A percentile compares a stretch with the other conserved stretches of the same genome.
phyloP scores from a whole-genome alignment of 2,329 filamentous ascomycete species.

The Orbilia brochopaga region DNA sequence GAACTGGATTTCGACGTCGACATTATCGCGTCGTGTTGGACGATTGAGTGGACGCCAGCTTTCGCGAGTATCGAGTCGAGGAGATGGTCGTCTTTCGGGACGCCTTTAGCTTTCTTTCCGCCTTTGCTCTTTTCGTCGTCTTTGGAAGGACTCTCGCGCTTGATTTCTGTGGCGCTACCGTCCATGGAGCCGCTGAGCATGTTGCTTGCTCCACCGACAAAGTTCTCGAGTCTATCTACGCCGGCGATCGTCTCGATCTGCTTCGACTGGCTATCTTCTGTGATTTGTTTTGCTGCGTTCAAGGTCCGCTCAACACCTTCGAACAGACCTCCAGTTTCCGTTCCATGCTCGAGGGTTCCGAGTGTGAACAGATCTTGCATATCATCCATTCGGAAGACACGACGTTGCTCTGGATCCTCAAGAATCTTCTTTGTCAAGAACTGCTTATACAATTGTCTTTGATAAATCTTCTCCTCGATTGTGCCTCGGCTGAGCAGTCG shows the following conservation, averaged over 20 bases:
- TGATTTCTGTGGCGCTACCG: constrained; percentile 57
- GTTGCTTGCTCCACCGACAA: constrained; percentile 54
- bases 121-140: constrained; percentile 56
- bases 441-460: constrained; percentile 98
- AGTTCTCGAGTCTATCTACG: constrained; percentile 71
- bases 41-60: constrained; percentile 83
- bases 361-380: constrained; percentile 90
- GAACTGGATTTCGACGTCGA: constrained; percentile 78
- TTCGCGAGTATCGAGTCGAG: constrained; percentile 88
- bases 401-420: constrained; percentile 89
- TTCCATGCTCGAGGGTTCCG: constrained; percentile 70
- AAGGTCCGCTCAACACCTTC: constrained; percentile 81
- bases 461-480: constrained; percentile 99
- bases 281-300: constrained; percentile 57
- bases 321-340: constrained; percentile 85
- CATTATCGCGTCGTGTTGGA: constrained; percentile 92
- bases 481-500: constrained; percentile 97
- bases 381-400: constrained; percentile 78
- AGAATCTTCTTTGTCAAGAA: constrained; percentile 96
- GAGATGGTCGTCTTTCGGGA: constrained; percentile 67
- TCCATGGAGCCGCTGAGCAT: constrained; percentile 22
- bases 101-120: constrained; percentile 53
- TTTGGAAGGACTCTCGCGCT: constrained; percentile 54
- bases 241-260: constrained; percentile 63
- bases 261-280: constrained; percentile 55